Evolutionary conservation across 2,329 filamentous ascomycete species (phyloP).

Genomic region (Colletotrichum caudatum): DNA sequence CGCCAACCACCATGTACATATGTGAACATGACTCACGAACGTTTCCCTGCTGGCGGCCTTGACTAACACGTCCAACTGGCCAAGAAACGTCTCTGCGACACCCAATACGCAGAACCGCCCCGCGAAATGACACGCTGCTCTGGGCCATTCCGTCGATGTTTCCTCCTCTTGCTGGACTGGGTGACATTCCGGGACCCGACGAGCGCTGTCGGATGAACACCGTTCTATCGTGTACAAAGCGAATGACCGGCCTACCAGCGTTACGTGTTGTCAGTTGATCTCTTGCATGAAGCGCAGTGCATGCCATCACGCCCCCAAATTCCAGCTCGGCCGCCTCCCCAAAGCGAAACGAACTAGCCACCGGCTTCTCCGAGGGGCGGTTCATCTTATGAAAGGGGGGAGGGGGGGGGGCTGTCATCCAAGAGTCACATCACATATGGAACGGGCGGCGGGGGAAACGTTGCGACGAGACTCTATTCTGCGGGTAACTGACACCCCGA

Average conservation of each 20-base stretch:
- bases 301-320: background rate
- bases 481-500: constrained; percentile 2
- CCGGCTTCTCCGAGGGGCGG: constrained; percentile 9
- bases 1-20: constrained; percentile 51
- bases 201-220: constrained; percentile 54
- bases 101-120: constrained; percentile 57
- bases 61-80: background rate
- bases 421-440: background rate
- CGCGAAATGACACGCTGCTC: constrained; percentile 55
- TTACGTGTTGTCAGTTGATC: background rate
- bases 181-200: constrained; percentile 52
- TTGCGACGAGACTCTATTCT: constrained; percentile 29
- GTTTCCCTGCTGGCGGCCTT: background rate
- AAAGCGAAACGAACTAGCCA: constrained; percentile 14
- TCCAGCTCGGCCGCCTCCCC: background rate
- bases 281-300: background rate
- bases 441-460: background rate
- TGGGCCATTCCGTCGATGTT: constrained; percentile 54
- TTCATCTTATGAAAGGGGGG: constrained; percentile 33
- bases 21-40: background rate
- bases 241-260: background rate
- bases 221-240: constrained; percentile 61
- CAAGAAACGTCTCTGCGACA: constrained; percentile 52
- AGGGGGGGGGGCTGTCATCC: background rate
- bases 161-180: constrained; percentile 49